These are phyloP conservation scores for Naganishia randhawae DNA, from an alignment of 768 basidiomycete genomes.

Conservation along the genomic window DNA sequence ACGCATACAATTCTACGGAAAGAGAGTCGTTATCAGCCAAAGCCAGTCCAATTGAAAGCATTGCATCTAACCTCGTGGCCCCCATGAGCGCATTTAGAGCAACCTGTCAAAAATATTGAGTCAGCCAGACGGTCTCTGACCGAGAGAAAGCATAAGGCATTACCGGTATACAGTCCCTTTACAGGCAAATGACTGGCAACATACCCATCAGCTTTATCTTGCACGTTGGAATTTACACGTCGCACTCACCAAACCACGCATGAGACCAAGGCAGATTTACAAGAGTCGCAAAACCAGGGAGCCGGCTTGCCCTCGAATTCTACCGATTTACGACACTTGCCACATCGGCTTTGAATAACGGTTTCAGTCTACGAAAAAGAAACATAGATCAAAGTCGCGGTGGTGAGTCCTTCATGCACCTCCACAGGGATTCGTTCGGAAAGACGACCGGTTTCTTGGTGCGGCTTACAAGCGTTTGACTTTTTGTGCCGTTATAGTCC, in stretches of 20 bases:
- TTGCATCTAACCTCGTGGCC: slow-evolving; percentile 17
- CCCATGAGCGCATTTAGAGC: slow-evolving; percentile 21
- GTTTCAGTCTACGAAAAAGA: slow-evolving; percentile 22
- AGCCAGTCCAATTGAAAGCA: too few relatives aligned
- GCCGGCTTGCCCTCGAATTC: slow-evolving; percentile 12
- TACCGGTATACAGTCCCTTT: slow-evolving; percentile 13
- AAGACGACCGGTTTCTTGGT: background rate
- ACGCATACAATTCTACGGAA: slow-evolving; percentile 1
- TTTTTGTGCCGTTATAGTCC: background rate
- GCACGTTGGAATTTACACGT: too few relatives aligned
- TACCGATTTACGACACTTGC: slow-evolving; percentile 20
- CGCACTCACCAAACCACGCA: slow-evolving; percentile 28
- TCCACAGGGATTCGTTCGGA: background rate
- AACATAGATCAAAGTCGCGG: too few relatives aligned
- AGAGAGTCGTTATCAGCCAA: background rate
- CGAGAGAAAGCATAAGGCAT: background rate
- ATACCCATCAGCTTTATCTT: background rate
- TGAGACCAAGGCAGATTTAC: slow-evolving; percentile 22
- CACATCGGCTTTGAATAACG: slow-evolving; percentile 24
- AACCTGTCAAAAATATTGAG: background rate
- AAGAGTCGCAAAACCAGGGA: slow-evolving; percentile 27
- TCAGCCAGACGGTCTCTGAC: background rate
- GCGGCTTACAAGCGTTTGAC: slow-evolving; percentile 24
- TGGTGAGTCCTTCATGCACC: too few relatives aligned
- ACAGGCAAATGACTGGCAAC: slow-evolving; percentile 25